Base-by-base conservation (phyloP, 129 eudicot genomes). In the Glebionis coronaria region DNA sequence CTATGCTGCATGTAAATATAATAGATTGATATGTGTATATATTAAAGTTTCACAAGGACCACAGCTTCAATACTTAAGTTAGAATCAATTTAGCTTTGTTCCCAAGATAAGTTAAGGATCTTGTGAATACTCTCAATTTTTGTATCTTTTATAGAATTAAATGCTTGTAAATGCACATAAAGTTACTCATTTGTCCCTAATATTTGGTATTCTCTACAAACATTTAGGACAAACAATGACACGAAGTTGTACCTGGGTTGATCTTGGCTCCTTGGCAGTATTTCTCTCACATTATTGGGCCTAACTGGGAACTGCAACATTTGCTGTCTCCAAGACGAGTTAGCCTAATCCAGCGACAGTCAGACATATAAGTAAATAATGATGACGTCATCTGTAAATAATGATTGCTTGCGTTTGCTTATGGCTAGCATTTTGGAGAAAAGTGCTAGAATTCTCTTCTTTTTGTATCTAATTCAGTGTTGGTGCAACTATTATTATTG, bases 151-250 rank as follows among this genome's bases (percentile, higher is more conserved):
- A 51, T 51, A 31, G 63, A 53, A 14, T 18, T 68, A 16, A 54
- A 19, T 40, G 13, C 44, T 42, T 68, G 63, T 68, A 13, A 54
- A 19, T 3, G 0, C n/a, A 14, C 7, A 38, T 27, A 15, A 44
- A 27, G 14, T 70, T 59, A 11, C 44, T 70, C 31, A 57, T 70
- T 58, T 53, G 21, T 51, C 10, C 8, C 73, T 62, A 60, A 68
- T 27, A 68, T 44, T 69, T 44, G n/a, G 14, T 61, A 40, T 40
- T 46, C 61, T 53, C 9, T 45, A 63, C 20, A 20, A 63, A 63
- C 18, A 16, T 70, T 47, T 55, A 78, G 82, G 82, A 72, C 56
- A 50, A 71, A 59, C 69, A 71, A 78, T 78, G 78, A 71, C 73
- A 57, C 40, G 73, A 57, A 71, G 63, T 63, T 58, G 59, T 46